These are phyloP conservation scores for Tylopilus sp. DNA, from an alignment of 768 basidiomycete species.

Conservation along the genomic window DNA sequence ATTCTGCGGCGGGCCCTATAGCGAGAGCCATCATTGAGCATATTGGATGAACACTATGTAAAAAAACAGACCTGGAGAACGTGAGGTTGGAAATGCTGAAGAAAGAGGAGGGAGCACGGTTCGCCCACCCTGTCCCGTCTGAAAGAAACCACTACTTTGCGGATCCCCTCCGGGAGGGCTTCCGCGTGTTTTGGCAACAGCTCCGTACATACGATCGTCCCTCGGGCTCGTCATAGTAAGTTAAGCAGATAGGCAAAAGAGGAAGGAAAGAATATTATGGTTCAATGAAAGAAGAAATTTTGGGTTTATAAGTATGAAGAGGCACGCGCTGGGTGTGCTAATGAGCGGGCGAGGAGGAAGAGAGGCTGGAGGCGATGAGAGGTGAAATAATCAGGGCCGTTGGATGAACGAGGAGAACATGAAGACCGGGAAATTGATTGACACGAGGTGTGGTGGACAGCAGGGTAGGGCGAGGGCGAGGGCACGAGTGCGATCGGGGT, in stretches of 20 bases:
- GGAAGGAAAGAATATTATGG: conserved; percentile 42
- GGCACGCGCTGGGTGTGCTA: conserved; percentile 44
- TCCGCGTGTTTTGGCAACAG: conserved; percentile 58
- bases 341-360: conserved; percentile 36
- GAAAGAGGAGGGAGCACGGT: conserved; percentile 83
- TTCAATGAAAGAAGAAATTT: conserved; percentile 49
- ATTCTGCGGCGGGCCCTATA: conserved; percentile 59
- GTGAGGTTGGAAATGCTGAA: conserved; percentile 84
- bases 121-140: conserved; percentile 86
- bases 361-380: conserved; percentile 38
- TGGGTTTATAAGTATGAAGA: conserved; percentile 48
- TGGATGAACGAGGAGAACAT: conserved; percentile 47
- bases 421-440: conserved; percentile 37
- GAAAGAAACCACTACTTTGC: conserved; percentile 65
- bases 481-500: conserved; percentile 32
- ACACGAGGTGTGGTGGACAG: conserved; percentile 48
- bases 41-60: conserved; percentile 50
- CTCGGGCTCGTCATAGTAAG: conserved; percentile 66
- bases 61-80: conserved; percentile 82
- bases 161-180: conserved; percentile 62
- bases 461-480: conserved; percentile 33
- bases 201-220: conserved; percentile 69
- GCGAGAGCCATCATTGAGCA: conserved; percentile 56
- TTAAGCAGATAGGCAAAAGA: conserved; percentile 57
- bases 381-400: conserved; percentile 41